These are phyloP conservation scores for Fusarium clavum DNA, from an alignment of 2,329 filamentous ascomycete genomes.

Conservation along the genomic window DNA sequence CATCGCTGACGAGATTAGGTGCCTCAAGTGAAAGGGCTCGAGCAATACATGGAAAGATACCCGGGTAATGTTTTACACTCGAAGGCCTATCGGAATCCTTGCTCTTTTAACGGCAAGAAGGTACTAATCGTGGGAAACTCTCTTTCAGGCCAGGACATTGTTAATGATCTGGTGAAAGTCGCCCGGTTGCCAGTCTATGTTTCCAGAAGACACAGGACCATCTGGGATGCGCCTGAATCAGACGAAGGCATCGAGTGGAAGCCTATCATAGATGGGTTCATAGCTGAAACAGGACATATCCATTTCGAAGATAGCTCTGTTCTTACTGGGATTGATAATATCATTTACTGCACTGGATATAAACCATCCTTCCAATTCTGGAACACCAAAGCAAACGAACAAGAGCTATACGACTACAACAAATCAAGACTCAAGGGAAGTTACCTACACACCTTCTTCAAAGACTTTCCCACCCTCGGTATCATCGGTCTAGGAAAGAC, in stretches of 20 bases:
- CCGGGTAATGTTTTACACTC: neutral
- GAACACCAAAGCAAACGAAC: neutral
- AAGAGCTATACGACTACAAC: neutral
- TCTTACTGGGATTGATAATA: neutral
- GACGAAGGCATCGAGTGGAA: neutral
- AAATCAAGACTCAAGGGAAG: neutral
- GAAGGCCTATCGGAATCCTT: neutral
- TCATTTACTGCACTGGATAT: slow-evolving; percentile 1
- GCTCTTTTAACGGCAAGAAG: neutral
- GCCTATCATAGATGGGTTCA: neutral
- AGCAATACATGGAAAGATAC: neutral
- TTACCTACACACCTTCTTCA: neutral
- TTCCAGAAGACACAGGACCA: neutral
- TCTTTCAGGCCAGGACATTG: neutral
- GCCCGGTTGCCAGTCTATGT: neutral
- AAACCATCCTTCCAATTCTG: neutral
- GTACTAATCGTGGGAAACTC: neutral
- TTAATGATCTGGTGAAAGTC: neutral
- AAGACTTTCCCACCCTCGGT: neutral
- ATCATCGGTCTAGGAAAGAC: neutral
- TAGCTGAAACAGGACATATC: neutral
- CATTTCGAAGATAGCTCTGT: neutral
- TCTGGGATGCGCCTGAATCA: neutral
- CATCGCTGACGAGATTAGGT: neutral
- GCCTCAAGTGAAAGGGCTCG: neutral